Evolutionary conservation across 495 filamentous ascomycete genomes (phyloP).

Genomic region (Podospora pseudopauciseta): DNA sequence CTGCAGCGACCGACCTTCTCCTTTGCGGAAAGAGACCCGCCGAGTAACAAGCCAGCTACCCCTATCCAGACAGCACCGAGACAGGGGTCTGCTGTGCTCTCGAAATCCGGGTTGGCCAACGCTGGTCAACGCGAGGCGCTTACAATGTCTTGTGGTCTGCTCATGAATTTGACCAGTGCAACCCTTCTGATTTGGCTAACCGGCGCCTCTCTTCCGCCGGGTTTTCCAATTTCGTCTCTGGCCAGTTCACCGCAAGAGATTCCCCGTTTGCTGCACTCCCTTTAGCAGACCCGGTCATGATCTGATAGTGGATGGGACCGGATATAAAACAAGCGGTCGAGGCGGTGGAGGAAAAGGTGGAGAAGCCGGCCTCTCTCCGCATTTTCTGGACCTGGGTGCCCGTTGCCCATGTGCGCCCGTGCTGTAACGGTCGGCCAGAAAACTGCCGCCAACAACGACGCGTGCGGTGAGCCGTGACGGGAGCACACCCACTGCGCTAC

Average conservation of each 20-base stretch:
- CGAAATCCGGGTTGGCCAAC: constrained; percentile 10
- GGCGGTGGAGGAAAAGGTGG: constrained; percentile 2
- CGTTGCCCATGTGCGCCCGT: too few relatives aligned
- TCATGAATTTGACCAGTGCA: neutral
- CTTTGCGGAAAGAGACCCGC: constrained; percentile 3
- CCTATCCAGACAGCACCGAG: constrained; percentile 14
- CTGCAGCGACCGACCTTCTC: neutral
- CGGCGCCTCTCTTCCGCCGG: neutral
- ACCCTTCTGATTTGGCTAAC: constrained; percentile 9
- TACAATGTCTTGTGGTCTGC: neutral
- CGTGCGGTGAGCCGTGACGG: neutral
- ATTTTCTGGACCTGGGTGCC: constrained; percentile 1
- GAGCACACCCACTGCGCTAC: neutral
- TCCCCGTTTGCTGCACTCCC: neutral
- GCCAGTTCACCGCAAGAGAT: neutral
- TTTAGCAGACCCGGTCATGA: constrained; percentile 3
- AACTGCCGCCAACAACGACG: constrained; percentile 2
- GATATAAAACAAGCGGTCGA: neutral
- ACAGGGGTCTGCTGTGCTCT: constrained; percentile 3
- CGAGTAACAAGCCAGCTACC: neutral
- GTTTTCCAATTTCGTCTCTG: neutral
- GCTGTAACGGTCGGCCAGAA: neutral
- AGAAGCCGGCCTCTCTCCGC: constrained; percentile 3
- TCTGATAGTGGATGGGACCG: neutral
- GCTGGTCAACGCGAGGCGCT: constrained; percentile 5